phyloP scores from a whole-genome alignment of 768 basidiomycete species.

The Russula sp. region DNA sequence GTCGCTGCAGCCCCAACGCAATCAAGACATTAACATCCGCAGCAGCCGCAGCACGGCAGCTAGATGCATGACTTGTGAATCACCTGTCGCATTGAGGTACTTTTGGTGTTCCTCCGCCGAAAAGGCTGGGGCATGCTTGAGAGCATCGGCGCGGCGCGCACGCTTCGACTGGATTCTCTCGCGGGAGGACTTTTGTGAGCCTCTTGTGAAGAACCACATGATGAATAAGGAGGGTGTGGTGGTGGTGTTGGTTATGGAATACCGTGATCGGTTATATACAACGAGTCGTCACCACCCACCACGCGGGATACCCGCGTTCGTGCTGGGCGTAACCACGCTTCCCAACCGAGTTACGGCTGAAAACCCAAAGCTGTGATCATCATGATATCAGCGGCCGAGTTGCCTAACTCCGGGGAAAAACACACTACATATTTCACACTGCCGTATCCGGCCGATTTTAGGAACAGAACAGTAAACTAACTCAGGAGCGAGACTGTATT shows the following conservation, averaged over 20 bases:
- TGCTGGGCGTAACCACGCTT: no score
- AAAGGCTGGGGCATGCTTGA: constrained; percentile 18
- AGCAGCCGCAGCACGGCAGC: background rate
- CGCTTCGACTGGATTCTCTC: constrained; percentile 20
- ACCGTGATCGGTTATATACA: no score
- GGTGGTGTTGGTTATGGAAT: no score
- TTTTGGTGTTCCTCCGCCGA: constrained; percentile 14
- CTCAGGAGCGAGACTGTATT: background rate
- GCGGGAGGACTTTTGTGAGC: constrained; percentile 2
- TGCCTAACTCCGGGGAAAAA: no score
- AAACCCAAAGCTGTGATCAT: no score
- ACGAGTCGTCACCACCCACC: no score
- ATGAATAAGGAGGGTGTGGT: no score
- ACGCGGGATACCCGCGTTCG: no score
- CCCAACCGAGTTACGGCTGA: no score
- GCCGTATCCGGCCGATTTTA: background rate
- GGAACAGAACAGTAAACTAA: background rate
- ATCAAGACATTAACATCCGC: background rate
- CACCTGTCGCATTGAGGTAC: constrained; percentile 47
- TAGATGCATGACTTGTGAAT: background rate
- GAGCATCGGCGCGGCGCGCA: constrained; percentile 22
- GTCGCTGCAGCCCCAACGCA: constrained; percentile 28
- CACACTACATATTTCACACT: background rate
- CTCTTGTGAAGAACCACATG: constrained; percentile 4
- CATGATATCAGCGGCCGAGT: no score